Percentiles rank a stretch among this genome's conserved stretches.
phyloP scores from a whole-genome alignment of 2,329 filamentous ascomycete genomes.

The Chlorencoelia australis region DNA sequence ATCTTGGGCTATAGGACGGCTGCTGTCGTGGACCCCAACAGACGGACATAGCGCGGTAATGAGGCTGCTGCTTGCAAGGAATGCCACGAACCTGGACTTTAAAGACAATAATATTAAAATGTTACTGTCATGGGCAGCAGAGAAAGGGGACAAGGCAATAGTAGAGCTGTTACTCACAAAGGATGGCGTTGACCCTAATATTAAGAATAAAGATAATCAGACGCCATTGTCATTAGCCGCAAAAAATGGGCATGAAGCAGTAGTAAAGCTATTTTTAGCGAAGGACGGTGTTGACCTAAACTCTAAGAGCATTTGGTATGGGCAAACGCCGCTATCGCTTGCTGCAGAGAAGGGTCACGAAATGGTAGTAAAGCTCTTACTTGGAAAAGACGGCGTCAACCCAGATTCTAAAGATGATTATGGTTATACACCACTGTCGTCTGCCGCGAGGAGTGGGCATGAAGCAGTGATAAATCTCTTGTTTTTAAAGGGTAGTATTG shows the following conservation, averaged over 20 bases:
- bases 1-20: background rate
- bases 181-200: too few relatives aligned
- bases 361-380: background rate
- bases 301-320: background rate
- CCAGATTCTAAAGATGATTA: background rate
- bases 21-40: too few relatives aligned
- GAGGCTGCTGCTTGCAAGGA: background rate
- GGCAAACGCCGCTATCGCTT: background rate
- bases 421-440: background rate
- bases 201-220: background rate
- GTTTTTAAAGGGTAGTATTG: background rate
- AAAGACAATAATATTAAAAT: background rate
- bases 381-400: background rate
- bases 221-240: constrained; percentile 1
- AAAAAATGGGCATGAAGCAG: background rate
- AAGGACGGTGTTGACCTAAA: background rate
- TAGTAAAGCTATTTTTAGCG: constrained; percentile 1
- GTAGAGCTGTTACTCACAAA: constrained; percentile 2
- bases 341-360: background rate
- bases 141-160: background rate
- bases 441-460: background rate
- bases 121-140: background rate
- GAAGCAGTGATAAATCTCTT: background rate
- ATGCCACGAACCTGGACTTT: background rate
- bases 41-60: background rate